These are phyloP conservation scores for Rhizopogon sp. DNA, from an alignment of 768 basidiomycete species.

Conservation along the genomic window DNA sequence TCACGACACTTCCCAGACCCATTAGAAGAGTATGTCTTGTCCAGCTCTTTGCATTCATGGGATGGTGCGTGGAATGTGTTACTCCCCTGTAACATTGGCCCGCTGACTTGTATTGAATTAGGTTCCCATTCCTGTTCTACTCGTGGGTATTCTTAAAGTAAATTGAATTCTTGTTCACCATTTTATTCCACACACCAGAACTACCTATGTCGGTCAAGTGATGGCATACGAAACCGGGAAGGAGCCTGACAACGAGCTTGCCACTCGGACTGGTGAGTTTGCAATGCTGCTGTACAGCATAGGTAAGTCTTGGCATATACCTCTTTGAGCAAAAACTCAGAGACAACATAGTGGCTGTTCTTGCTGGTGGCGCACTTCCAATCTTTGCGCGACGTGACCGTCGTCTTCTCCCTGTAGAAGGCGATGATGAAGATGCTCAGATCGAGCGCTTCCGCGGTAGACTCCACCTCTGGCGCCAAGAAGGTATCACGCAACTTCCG, in stretches of 20 bases:
- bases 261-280: constrained; percentile 80
- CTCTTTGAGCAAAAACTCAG: not conserved
- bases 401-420: constrained; percentile 66
- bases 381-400: constrained; percentile 78
- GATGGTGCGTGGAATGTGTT: constrained; percentile 53
- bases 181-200: constrained; percentile 38
- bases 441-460: constrained; percentile 60
- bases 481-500: constrained; percentile 75
- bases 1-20: constrained; percentile 73
- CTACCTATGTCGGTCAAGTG: constrained; percentile 90
- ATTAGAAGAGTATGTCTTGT: constrained; percentile 89
- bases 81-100: not conserved
- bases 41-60: constrained; percentile 95
- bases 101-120: constrained; percentile 19
- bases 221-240: constrained; percentile 75
- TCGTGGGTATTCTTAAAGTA: constrained; percentile 42
- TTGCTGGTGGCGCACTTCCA: constrained; percentile 78
- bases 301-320: constrained; percentile 38
- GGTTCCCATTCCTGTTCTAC: constrained; percentile 96
- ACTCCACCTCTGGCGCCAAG: constrained; percentile 79
- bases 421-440: constrained; percentile 70
- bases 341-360: constrained; percentile 64
- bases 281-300: constrained; percentile 90
- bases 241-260: constrained; percentile 80
- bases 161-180: not conserved